Evolutionary conservation across 495 filamentous ascomycete species (phyloP), one percentile per base, ranked within the genome.

Genomic region (Podospora sp.): DNA sequence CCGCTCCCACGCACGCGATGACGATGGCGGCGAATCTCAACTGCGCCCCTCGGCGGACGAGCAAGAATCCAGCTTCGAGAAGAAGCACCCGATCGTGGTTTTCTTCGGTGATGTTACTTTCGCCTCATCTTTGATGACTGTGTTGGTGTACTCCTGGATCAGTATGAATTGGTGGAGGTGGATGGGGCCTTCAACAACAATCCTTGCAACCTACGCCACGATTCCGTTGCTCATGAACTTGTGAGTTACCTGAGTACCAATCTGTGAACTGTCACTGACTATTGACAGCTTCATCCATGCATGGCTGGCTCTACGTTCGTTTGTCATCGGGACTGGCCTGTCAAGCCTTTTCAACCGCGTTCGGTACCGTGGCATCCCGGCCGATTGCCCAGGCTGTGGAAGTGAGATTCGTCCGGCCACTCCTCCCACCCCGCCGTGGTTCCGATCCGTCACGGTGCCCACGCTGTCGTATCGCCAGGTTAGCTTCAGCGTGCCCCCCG

Each of bases 361-460:
- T 18, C 76, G 76, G 14, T 81, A 75, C 76, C 79, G 76, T 35
- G 71, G 66, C 21, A 73, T 80, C 5, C 72, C 74, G 0, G 70
- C 75, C 8, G 73, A 81, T 55, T 82, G 80, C 56, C 80, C 80
- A 0, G 73, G 80, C 66, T 82, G 80, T 64, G 76, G 72, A 25
- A 69, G 35, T 53, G 72, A 74, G 0, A 68, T 82, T 24, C 77
- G 79, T 0, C 79, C 79, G 0, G 69, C 70, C 12, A 40, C 73
- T 14, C 27, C 70, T 21, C 78, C 78, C 0, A 60, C 70, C 7
- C 68, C 77, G 26, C 80, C 80, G 14, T 81, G 80, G 80, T 70
- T 72, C 65, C 71, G 16, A 35, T 77, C 52, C 20, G 24, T 55
- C 21, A 12, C 52, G 24, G 20, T 22, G 52, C 52, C 52, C 16